Evolutionary conservation across 2,329 filamentous ascomycete species (phyloP), one percentile per base, ranked within the genome.

Genomic region (Raffaelea deltoideospora): DNA sequence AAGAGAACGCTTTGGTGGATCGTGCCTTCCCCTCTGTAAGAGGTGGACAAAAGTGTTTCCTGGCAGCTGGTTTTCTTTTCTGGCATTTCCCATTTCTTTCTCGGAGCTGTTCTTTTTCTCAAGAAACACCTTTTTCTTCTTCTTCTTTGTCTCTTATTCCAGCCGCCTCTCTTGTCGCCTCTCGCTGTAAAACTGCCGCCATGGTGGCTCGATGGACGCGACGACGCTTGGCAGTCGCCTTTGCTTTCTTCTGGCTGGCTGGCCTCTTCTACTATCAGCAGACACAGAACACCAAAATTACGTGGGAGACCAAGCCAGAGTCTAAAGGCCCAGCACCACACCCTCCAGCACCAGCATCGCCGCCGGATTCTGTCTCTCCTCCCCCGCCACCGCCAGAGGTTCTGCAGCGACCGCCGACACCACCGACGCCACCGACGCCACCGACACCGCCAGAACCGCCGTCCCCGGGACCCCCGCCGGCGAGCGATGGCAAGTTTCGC

Each of bases 191-290:
- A n/a, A n/a, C n/a, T n/a, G n/a, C 33, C 18, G 19, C 26, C 32
- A 45, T 45, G 43, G 43, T 40, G 13, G 28, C 36, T 8, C 43
- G 43, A 19, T 43, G 41, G 43, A 41, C 27, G 33, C 33, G 27
- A 17, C 41, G 43, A 19, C 41, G 41, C 21, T 13, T 45, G 24
- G n/a, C 40, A 21, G 27, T 31, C 34, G 39, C 41, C 1, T 27
- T 45, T 10, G 7, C 43, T 4, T 15, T 45, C 5, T 34, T 39
- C 11, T 32, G 28, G 36, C 22, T 45, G 18, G 10, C 38, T 23
- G 33, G 32, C 28, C 30, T 45, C 8, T 24, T 45, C 13, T 45
- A 41, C 38, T 17, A 27, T 8, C 41, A 43, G 31, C 37, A 40
- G 8, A 17, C 15, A 7, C n/a, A 17, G 15, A n/a, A n/a, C n/a